Conservation (phyloP, 2,329 filamentous ascomycete genomes). For the Xylariaceae sp. region DNA sequence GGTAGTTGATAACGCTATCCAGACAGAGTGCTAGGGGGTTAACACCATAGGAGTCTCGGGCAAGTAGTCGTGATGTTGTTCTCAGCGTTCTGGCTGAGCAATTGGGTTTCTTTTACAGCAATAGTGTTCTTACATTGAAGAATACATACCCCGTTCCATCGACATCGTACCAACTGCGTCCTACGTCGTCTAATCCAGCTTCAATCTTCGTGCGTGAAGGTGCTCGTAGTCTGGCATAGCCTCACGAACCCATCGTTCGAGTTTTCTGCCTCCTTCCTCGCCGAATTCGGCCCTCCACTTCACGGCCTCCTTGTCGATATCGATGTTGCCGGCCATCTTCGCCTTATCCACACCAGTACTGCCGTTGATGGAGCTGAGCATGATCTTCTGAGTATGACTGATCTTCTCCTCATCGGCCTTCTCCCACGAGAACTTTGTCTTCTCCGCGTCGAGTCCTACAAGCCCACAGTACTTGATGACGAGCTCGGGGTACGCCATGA, state of each 20-base stretch:
- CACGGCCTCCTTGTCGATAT: constrained; percentile 14
- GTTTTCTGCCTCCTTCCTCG: constrained; percentile 15
- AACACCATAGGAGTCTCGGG: too few species aligned
- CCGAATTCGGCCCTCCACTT: constrained; percentile 21
- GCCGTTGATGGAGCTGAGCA: constrained; percentile 13
- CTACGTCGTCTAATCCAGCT: neutral
- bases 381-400: neutral
- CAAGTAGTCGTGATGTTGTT: too few species aligned
- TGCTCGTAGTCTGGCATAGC: constrained; percentile 22
- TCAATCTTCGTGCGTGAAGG: constrained; percentile 8
- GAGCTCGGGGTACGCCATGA: constrained; percentile 14
- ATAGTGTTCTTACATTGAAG: too few species aligned
- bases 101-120: too few species aligned
- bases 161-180: too few species aligned
- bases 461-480: constrained; percentile 16
- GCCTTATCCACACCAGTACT: constrained; percentile 15
- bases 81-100: too few species aligned
- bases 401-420: constrained; percentile 8
- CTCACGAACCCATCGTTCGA: constrained; percentile 18
- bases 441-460: constrained; percentile 13
- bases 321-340: constrained; percentile 16
- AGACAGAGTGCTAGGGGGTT: too few species aligned
- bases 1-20: too few species aligned
- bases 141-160: too few species aligned
- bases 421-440: constrained; percentile 18